These are phyloP conservation scores for Xylariaceae sp. DNA, from an alignment of 2,329 filamentous ascomycete species.

Conservation along the genomic window DNA sequence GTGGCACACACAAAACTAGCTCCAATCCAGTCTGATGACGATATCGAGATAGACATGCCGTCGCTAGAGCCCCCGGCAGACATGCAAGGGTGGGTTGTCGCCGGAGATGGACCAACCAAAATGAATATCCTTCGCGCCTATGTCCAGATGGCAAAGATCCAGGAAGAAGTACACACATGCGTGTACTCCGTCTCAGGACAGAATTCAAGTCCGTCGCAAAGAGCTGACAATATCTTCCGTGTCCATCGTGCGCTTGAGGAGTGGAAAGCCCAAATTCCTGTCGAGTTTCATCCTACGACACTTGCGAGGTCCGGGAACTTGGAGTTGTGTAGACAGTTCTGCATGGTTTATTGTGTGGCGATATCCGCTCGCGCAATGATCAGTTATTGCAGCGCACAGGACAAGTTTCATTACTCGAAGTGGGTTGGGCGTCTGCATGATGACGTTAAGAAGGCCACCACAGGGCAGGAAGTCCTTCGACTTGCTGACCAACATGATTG, in stretches of 20 bases:
- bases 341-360: slow-evolving; percentile 14
- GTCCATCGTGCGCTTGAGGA: slow-evolving; percentile 7
- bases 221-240: slow-evolving; percentile 20
- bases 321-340: slow-evolving; percentile 14
- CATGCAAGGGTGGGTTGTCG: slow-evolving; percentile 33
- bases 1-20: slow-evolving; percentile 33
- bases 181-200: slow-evolving; percentile 28
- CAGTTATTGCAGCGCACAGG: slow-evolving; percentile 14
- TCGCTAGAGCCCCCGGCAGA: slow-evolving; percentile 28
- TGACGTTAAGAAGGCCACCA: slow-evolving; percentile 25
- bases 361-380: slow-evolving; percentile 14
- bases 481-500: slow-evolving; percentile 28
- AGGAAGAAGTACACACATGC: slow-evolving; percentile 38
- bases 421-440: slow-evolving; percentile 14
- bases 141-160: slow-evolving; percentile 37
- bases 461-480: slow-evolving; percentile 7
- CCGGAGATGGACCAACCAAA: slow-evolving; percentile 28
- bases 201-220: slow-evolving; percentile 22
- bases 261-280: slow-evolving; percentile 10
- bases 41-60: slow-evolving; percentile 39
- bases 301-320: background rate
- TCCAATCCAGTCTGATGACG: slow-evolving; percentile 36
- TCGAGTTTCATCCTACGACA: slow-evolving; percentile 6
- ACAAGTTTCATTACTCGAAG: slow-evolving; percentile 19
- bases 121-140: slow-evolving; percentile 37